Evolutionary conservation across 495 filamentous ascomycete genomes (phyloP).

Genomic region (Aspergillus hancockii): DNA sequence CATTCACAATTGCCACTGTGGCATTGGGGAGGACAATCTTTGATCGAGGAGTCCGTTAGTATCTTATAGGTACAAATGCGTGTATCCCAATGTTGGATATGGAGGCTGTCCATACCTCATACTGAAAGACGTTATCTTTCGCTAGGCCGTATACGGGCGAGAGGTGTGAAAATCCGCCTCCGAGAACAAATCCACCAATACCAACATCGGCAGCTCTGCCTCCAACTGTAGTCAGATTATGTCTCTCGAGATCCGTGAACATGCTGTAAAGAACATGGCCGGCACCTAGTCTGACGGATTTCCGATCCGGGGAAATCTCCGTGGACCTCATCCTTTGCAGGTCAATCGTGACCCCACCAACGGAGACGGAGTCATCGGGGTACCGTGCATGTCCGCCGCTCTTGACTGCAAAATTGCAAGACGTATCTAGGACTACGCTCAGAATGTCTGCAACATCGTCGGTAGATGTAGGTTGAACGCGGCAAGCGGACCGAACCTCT

Average conservation of each 20-base stretch:
- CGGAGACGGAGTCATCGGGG: conserved; percentile 20
- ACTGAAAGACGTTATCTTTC: conserved; percentile 46
- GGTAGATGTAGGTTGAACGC: conserved; percentile 1
- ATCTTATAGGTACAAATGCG: too few species aligned
- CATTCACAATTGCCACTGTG: conserved; percentile 32
- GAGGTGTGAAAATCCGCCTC: conserved; percentile 33
- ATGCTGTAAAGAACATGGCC: conserved; percentile 35
- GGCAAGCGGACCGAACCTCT: conserved; percentile 7
- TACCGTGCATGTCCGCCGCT: conserved; percentile 37
- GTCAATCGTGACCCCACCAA: conserved; percentile 46
- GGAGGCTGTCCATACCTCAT: conserved; percentile 32
- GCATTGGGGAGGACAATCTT: conserved; percentile 41
- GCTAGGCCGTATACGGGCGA: conserved; percentile 46
- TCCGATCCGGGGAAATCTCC: conserved; percentile 33
- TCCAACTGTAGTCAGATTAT: conserved; percentile 49
- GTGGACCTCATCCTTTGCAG: conserved; percentile 43
- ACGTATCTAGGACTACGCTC: conserved; percentile 5
- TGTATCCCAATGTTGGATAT: background rate
- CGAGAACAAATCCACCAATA: conserved; percentile 50
- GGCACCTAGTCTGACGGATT: conserved; percentile 15
- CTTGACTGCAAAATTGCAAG: conserved; percentile 40
- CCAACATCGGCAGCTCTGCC: conserved; percentile 55
- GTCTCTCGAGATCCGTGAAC: conserved; percentile 44
- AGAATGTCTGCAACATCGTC: background rate
- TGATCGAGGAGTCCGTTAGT: too few species aligned